Evolutionary conservation across 1,139 yeast genomes (phyloP), one percentile per base, ranked within the genome.

Genomic region (Diutina siamensis): DNA sequence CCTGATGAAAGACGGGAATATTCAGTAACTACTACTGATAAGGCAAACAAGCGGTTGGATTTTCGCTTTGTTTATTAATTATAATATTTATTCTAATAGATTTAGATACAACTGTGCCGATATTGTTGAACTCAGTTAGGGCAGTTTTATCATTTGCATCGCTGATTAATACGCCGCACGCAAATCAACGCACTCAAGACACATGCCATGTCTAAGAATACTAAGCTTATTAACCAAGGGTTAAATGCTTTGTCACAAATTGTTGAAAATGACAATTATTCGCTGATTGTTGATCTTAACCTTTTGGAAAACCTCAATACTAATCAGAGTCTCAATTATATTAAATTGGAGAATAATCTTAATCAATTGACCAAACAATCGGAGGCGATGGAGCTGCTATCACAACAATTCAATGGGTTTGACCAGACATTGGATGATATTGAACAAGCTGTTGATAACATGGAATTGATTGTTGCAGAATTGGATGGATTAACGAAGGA

Each of bases 41-140:
- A 58, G 42, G 85, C 85, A 12, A 76, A 74, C 51, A 68, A 70
- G 55, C 60, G 84, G 35, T 60, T 80, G 40, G 82, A 80, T 55
- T 80, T 78, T 49, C 57, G 59, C 44, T 68, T 67, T 50, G 57
- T 49, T 28, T 50, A 50, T 22, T 53, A 44, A 13, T 10, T 25
- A 25, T n/a, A n/a, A 44, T 34, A 33, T 7, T 8, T 12, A 33
- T 33, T 33, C 31, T n/a, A n/a, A n/a, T n/a, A n/a, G n/a, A n/a
- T n/a, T n/a, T n/a, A n/a, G n/a, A n/a, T n/a, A n/a, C n/a, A n/a
- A n/a, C n/a, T n/a, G n/a, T n/a, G n/a, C n/a, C n/a, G n/a, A n/a
- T n/a, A n/a, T n/a, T n/a, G n/a, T n/a, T n/a, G n/a, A n/a, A n/a
- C n/a, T n/a, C n/a, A n/a, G n/a, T n/a, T n/a, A n/a, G n/a, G n/a